Base-by-base conservation (phyloP, 2,329 filamentous ascomycete genomes). In the Torrubiella hemipterigena region DNA sequence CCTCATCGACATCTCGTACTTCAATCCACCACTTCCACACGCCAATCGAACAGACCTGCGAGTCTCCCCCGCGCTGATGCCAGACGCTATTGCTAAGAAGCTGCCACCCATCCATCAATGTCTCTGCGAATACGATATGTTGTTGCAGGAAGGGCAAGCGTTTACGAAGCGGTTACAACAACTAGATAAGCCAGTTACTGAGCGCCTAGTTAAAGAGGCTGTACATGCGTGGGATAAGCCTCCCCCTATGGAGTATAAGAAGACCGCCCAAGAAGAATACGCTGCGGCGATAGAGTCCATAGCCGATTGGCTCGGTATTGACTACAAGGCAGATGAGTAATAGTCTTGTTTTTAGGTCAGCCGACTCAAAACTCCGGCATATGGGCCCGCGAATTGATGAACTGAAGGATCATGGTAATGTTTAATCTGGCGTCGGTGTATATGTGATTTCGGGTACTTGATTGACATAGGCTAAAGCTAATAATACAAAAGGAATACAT, bases 81-180 rank as follows among this genome's bases (percentile, higher is more conserved):
- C 63, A 1, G 65, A 73, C 39, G 59, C 62, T 17, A 42, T 69
- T n/a, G 42, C 78, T 4, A 53, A 54, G 9, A 56, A 70, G 23
- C 63, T 76, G 3, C 57, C 64, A 1, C 64, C 67, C 12, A 50
- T 78, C 3, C 58, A 77, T 13, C 52, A 77, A 25, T 72, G 69
- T 42, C 65, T 75, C 3, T 79, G 74, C 51, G 74, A 79, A 52
- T 70, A 65, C 49, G 72, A 78, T 46, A 77, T 78, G 70, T 50
- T 78, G n/a, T 59, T 73, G 8, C 56, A 55, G 3, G 73, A 78
- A 45, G 73, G 70, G 9, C 57, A 77, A 37, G 58, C 62, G 5
- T 77, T 86, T 39, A 65, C 71, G 9, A 61, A 73, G 31, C 61
- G 77, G 14, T 50, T 85, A 7, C 49, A 58, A 29, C 29, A 37